Conservation (phyloP, 495 filamentous ascomycete genomes). For the Aspergillus kassunensis region DNA sequence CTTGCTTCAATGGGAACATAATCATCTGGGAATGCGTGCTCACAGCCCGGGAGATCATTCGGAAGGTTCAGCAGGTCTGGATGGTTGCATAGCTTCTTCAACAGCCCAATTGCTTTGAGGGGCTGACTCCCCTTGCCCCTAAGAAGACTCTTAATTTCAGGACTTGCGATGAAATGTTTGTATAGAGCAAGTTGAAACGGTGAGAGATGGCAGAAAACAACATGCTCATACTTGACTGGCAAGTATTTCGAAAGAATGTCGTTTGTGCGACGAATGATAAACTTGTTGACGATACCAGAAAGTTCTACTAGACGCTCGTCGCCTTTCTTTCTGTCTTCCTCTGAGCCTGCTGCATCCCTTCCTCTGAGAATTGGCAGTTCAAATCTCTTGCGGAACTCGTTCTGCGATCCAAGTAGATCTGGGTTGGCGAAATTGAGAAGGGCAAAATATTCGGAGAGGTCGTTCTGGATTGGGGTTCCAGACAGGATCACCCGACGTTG, state of each 20-base stretch:
- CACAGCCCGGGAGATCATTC: constrained; percentile 81
- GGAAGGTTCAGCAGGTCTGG: constrained; percentile 87
- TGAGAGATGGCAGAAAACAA: constrained; percentile 97
- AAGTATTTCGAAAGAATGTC: constrained; percentile 98
- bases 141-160: constrained; percentile 88
- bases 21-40: constrained; percentile 78
- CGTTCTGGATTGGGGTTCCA: constrained; percentile 96
- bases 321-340: constrained; percentile 76
- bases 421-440: constrained; percentile 97
- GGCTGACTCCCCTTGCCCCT: constrained; percentile 95
- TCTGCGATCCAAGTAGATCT: constrained; percentile 78
- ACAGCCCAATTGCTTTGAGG: constrained; percentile 88
- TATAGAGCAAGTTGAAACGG: constrained; percentile 91
- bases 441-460: constrained; percentile 95
- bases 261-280: constrained; percentile 97
- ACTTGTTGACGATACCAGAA: constrained; percentile 86
- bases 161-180: constrained; percentile 93
- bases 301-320: constrained; percentile 82
- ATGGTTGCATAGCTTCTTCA: constrained; percentile 99
- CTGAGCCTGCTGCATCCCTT: constrained; percentile 84
- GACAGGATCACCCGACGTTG: constrained; percentile 90
- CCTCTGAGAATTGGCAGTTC: constrained; percentile 91
- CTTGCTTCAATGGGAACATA: constrained; percentile 83
- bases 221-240: constrained; percentile 98
- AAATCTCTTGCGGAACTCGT: constrained; percentile 92